These are phyloP conservation scores for Hippophae gyantsensis DNA, from an alignment of 306 rosid genomes.

Conservation along the genomic window DNA sequence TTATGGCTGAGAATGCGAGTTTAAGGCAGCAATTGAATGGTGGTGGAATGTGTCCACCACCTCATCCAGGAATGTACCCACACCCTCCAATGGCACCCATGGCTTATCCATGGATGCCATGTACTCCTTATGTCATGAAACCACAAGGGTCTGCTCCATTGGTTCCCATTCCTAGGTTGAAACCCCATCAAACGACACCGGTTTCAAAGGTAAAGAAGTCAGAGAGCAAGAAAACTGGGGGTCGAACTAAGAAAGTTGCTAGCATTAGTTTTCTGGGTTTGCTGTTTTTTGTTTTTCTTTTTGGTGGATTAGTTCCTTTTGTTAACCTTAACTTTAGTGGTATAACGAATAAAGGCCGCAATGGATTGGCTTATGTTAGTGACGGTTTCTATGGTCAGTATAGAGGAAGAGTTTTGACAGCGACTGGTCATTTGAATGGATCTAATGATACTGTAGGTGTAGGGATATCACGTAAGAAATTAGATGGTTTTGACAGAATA, in stretches of 20 bases:
- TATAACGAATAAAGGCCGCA: slow-evolving; percentile 30
- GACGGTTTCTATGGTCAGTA: slow-evolving; percentile 37
- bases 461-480: slow-evolving; percentile 35
- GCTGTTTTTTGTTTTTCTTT: slow-evolving; percentile 60
- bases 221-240: slow-evolving; percentile 52
- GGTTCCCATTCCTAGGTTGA: slow-evolving; percentile 89
- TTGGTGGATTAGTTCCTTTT: slow-evolving; percentile 72
- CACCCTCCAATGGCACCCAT: slow-evolving; percentile 64
- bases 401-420: slow-evolving; percentile 49
- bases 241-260: slow-evolving; percentile 86
- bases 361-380: slow-evolving; percentile 35
- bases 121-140: slow-evolving; percentile 61
- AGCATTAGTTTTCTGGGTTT: slow-evolving; percentile 88
- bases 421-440: slow-evolving; percentile 32
- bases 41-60: slow-evolving; percentile 42
- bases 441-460: slow-evolving; percentile 33
- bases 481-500: slow-evolving; percentile 24
- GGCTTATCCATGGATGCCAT: slow-evolving; percentile 78
- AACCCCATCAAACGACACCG: slow-evolving; percentile 48
- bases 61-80: slow-evolving; percentile 58
- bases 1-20: slow-evolving; percentile 82
- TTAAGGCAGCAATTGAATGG: slow-evolving; percentile 74
- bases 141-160: slow-evolving; percentile 79
- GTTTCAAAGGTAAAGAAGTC: slow-evolving; percentile 41
- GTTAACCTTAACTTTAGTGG: slow-evolving; percentile 54